Base-by-base conservation (phyloP, 73 alveolate genomes). In the Paramecium octaurelia region DNA sequence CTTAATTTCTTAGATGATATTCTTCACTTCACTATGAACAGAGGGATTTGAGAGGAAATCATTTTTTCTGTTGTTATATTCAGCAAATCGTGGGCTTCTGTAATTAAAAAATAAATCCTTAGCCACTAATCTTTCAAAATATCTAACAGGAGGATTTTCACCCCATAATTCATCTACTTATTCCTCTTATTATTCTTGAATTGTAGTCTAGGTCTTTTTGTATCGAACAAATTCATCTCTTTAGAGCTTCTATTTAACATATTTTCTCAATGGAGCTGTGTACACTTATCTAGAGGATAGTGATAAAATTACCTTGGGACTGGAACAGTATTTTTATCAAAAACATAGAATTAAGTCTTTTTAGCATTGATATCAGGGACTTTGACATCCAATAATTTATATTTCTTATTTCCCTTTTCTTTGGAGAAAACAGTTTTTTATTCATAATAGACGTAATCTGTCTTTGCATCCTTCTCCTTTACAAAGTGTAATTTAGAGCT, bases 101-200 rank as follows among this genome's bases (percentile, higher is more conserved):
- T 80, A 80, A 80, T 80, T 80, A 64, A 44, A 80, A 21, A 80
- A 80, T 43, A 42, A 48, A 42, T 80, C 91, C 50, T 80, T 80
- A 2, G 64, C 70, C 4, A 27, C 23, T n/a, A 35, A 18, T 80
- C 57, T 80, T n/a, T 80, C 91, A 23, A 38, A 80, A 24, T 43
- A 80, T 80, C 75, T 80, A 7, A 80, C 44, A 9, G 91, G 91
- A 21, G 75, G 76, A 31, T 80, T 43, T 43, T 34, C 76, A 24
- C 57, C 91, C 91, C 91, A 80, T 43, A 80, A 46, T 43, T 80
- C 91, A 80, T 80, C 91, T 40, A 44, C 29, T 80, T 80, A 31
- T 80, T 80, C 91, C 10, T 43, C 87, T 36, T 20, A 21, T 43
- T 80, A 34, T 40, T 80, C 91, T 44, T 44, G 6, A 21, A 27